A percentile compares a stretch with the other conserved stretches of the same genome.
Conservation (phyloP, 805 yeast species). For the Saccharomycopsis malanga region DNA sequence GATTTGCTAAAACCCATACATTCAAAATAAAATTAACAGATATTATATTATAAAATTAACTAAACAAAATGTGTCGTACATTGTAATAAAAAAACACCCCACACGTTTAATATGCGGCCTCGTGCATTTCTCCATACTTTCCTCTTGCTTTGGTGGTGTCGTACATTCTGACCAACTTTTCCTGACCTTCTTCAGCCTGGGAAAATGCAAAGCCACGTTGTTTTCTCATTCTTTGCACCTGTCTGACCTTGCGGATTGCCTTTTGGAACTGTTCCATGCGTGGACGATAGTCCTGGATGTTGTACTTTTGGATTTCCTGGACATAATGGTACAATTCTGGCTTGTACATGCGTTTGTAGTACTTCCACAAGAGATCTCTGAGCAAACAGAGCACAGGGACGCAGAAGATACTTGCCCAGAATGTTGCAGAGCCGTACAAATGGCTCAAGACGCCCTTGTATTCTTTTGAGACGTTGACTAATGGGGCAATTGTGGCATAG, state of each 20-base stretch:
- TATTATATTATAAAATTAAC: too few species aligned
- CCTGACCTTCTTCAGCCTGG: slow-evolving; percentile 93
- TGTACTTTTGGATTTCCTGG: slow-evolving; percentile 93
- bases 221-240: slow-evolving; percentile 95
- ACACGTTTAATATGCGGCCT: neutral
- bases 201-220: slow-evolving; percentile 99
- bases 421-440: slow-evolving; percentile 62
- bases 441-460: slow-evolving; percentile 73
- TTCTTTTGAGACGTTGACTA: slow-evolving; percentile 72
- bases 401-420: slow-evolving; percentile 66
- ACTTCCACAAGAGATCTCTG: slow-evolving; percentile 92
- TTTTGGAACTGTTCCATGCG: slow-evolving; percentile 94
- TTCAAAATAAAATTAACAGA: too few species aligned
- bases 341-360: slow-evolving; percentile 80
- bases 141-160: slow-evolving; percentile 88
- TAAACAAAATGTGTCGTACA: neutral
- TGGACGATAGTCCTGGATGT: slow-evolving; percentile 91
- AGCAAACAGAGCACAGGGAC: slow-evolving; percentile 71
- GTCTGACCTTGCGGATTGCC: slow-evolving; percentile 95
- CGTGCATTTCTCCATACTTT: slow-evolving; percentile 47
- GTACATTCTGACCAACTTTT: slow-evolving; percentile 82
- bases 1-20: too few species aligned
- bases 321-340: slow-evolving; percentile 94
- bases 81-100: neutral
- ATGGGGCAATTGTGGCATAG: slow-evolving; percentile 81